Evolutionary conservation across 169 alveolate species (phyloP), one percentile per base, ranked within the genome.

Genomic region (Plasmodium blacklocki): DNA sequence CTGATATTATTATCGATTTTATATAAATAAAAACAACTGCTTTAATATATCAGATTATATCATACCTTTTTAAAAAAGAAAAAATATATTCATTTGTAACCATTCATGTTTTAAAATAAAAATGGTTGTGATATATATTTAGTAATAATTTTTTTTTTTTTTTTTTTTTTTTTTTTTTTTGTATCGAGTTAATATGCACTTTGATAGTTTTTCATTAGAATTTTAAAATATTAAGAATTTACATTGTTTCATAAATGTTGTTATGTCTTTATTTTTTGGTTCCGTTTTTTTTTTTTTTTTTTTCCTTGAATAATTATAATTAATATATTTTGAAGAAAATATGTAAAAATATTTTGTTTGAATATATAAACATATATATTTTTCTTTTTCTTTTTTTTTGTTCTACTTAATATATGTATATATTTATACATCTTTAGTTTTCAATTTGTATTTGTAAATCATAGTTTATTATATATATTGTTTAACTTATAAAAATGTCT

Each of bases 71-170:
- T 23, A 23, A 66, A 66, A 32, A 66, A 66, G 47, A 66, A 26
- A 66, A 39, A 32, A 23, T 39, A 66, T 18, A 47, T 32, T 32
- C 9, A 32, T 32, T 32, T 32, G 47, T 39, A 7, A 66, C 14
- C 47, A 29, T 18, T 47, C 7, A 49, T 32, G 26, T 54, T 66
- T 66, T 66, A 26, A 66, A 14, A 11, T 26, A 12, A 21, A 66
- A 29, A 29, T 66, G 23, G 43, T 66, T 66, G 39, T 66, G 58
- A 29, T 54, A 60, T n/a, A 47, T 59, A 47, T 71, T 71, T 71
- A 71, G 52, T 47, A 56, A 56, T 32, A 7, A 23, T 47, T n/a
- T 58, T 8, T 59, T 47, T n/a, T 32, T 71, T 21, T 71, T 18
- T 71, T 21, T 71, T 18, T 52, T 0, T 56, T n/a, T 49, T 32